These are phyloP conservation scores for Wickerhamomyces queroliae DNA, from an alignment of 805 yeast species.

Conservation along the genomic window DNA sequence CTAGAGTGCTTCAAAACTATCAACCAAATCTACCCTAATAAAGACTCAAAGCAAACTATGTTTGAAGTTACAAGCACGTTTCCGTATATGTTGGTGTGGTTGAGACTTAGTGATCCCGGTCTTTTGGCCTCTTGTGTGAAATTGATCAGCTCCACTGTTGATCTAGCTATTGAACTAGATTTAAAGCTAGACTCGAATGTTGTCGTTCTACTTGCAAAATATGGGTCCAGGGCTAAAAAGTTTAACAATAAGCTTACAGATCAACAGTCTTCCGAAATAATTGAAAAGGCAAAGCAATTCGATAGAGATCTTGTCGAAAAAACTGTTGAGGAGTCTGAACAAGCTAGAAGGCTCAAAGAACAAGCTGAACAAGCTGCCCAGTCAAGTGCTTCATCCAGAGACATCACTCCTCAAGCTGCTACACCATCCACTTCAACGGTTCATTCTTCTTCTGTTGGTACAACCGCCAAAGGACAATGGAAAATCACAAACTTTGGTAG, in stretches of 20 bases:
- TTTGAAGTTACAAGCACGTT: constrained; percentile 56
- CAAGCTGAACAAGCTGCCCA: neutral
- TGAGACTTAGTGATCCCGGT: constrained; percentile 75
- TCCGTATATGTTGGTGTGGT: constrained; percentile 68
- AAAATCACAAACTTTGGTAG: constrained; percentile 33
- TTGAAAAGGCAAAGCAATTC: constrained; percentile 53
- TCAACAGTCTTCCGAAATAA: constrained; percentile 58
- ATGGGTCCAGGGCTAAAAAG: constrained; percentile 60
- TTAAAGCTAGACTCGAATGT: constrained; percentile 47
- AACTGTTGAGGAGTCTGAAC: constrained; percentile 38
- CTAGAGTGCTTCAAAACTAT: constrained; percentile 59
- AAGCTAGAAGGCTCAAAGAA: constrained; percentile 26
- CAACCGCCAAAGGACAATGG: constrained; percentile 26
- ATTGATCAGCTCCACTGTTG: constrained; percentile 60
- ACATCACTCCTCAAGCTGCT: neutral
- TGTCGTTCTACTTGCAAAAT: constrained; percentile 50
- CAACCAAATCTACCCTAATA: constrained; percentile 22
- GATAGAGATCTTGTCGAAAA: constrained; percentile 48
- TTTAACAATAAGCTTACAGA: constrained; percentile 66
- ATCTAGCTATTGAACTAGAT: constrained; percentile 50
- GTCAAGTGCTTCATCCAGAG: constrained; percentile 3
- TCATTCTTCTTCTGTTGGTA: constrained; percentile 22
- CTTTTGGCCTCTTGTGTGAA: constrained; percentile 68
- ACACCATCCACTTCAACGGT: constrained; percentile 6
- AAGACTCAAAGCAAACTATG: constrained; percentile 32